Conservation (phyloP, 2,329 filamentous ascomycete species). For the Claviceps humidiphila region DNA sequence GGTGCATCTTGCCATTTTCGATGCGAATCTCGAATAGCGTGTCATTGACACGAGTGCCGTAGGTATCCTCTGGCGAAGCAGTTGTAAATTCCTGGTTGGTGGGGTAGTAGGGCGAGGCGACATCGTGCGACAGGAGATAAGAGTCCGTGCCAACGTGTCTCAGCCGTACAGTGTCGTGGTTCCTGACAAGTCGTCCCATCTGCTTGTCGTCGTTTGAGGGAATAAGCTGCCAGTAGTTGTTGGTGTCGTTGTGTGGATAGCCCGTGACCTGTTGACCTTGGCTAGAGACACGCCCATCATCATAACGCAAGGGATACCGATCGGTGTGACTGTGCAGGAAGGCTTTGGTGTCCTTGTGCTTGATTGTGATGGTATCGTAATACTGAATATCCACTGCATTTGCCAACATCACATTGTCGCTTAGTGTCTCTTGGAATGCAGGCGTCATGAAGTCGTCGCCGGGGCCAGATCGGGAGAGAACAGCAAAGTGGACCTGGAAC, state of each 20-base stretch:
- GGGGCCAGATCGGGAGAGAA: conserved; percentile 76
- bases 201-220: conserved; percentile 50
- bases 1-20: conserved; percentile 66
- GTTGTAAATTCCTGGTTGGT: conserved; percentile 99
- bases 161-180: conserved; percentile 76
- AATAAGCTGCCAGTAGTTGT: conserved; percentile 95
- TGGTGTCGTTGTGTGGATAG: conserved; percentile 96
- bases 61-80: conserved; percentile 56
- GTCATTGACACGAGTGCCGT: conserved; percentile 66
- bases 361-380: conserved; percentile 74
- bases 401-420: conserved; percentile 84
- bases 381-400: conserved; percentile 81
- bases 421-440: conserved; percentile 92
- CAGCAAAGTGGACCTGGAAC: conserved; percentile 98
- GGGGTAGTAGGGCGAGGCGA: conserved; percentile 88
- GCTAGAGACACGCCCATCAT: conserved; percentile 92
- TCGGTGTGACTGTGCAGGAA: conserved; percentile 91
- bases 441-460: conserved; percentile 99
- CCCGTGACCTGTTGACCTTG: conserved; percentile 97
- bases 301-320: conserved; percentile 83
- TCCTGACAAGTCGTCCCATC: conserved; percentile 54
- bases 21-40: conserved; percentile 88
- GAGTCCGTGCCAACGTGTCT: conserved; percentile 78
- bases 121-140: conserved; percentile 83
- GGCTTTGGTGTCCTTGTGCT: conserved; percentile 94